phyloP scores from a whole-genome alignment of 2,329 filamentous ascomycete species.

The Fusarium sp. region DNA sequence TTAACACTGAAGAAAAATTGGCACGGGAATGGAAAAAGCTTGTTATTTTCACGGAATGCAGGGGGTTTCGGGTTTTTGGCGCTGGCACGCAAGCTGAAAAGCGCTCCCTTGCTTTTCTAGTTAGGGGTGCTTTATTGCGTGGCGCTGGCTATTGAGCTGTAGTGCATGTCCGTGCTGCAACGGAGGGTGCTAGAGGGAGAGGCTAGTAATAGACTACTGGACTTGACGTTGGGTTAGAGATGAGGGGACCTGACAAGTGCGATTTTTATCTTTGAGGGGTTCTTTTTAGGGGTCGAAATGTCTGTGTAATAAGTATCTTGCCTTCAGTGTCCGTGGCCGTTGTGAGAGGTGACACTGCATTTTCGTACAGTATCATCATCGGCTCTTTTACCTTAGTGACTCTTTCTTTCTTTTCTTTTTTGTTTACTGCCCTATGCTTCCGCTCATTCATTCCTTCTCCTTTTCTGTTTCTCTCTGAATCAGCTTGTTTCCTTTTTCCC shows the following conservation, averaged over 20 bases:
- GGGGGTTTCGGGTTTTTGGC: not conserved
- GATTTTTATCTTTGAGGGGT: not conserved
- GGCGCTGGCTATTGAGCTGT: not conserved
- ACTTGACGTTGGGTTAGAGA: not conserved
- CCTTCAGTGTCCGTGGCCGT: not conserved
- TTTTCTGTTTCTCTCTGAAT: not conserved
- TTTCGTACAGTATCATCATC: not conserved
- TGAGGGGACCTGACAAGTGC: not conserved
- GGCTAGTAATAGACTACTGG: not conserved
- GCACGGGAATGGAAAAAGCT: not conserved
- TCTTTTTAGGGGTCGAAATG: not conserved
- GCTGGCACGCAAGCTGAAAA: not conserved
- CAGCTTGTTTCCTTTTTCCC: not conserved
- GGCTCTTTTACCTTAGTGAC: not conserved
- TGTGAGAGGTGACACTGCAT: not conserved
- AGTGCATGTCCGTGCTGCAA: not conserved
- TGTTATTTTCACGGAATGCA: not conserved
- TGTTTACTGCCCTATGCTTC: not conserved
- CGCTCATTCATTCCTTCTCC: not conserved
- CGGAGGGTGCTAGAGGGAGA: not conserved
- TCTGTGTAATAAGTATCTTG: not conserved
- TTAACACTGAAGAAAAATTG: not conserved
- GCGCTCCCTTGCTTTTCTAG: conserved; percentile 5
- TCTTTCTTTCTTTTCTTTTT: not conserved
- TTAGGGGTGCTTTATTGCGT: not conserved